A percentile compares a stretch with the other conserved stretches of the same genome.
Evolutionary conservation across 164 flowering plant genomes (phyloP).

Genomic region (Umbellularia californica): DNA sequence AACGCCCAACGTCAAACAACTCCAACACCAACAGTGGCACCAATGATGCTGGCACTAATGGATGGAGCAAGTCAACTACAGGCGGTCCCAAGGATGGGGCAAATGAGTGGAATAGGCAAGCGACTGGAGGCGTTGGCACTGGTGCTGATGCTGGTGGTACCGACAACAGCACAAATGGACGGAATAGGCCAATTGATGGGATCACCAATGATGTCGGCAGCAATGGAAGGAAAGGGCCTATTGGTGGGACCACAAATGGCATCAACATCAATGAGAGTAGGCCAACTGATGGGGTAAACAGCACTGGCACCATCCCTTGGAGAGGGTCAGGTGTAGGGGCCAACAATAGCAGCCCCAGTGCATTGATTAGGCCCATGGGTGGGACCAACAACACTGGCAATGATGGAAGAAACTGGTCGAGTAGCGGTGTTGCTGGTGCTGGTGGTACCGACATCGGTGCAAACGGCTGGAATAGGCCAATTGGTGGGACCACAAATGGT

Average conservation of each 20-base stretch:
- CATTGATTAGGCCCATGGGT: neutral
- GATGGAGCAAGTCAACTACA: neutral
- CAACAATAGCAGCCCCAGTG: neutral
- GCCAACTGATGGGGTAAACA: neutral
- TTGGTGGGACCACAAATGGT: neutral
- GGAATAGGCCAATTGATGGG: neutral
- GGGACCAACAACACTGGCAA: neutral
- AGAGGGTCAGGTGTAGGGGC: neutral
- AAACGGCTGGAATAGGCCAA: neutral
- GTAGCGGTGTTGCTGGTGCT: neutral
- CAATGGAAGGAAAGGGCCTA: neutral
- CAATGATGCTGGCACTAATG: neutral
- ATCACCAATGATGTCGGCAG: neutral
- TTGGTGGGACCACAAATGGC: neutral
- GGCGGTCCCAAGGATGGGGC: neutral
- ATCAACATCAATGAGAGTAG: neutral
- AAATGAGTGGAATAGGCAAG: neutral
- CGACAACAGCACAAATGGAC: neutral
- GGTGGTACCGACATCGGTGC: neutral
- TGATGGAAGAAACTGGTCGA: neutral
- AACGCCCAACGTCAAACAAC: neutral
- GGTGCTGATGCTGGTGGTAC: neutral
- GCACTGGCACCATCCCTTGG: neutral
- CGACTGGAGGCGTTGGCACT: neutral
- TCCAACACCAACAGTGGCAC: neutral